These are phyloP conservation scores for Endocarpon pusillum DNA, from an alignment of 495 filamentous ascomycete genomes.

Conservation along the genomic window DNA sequence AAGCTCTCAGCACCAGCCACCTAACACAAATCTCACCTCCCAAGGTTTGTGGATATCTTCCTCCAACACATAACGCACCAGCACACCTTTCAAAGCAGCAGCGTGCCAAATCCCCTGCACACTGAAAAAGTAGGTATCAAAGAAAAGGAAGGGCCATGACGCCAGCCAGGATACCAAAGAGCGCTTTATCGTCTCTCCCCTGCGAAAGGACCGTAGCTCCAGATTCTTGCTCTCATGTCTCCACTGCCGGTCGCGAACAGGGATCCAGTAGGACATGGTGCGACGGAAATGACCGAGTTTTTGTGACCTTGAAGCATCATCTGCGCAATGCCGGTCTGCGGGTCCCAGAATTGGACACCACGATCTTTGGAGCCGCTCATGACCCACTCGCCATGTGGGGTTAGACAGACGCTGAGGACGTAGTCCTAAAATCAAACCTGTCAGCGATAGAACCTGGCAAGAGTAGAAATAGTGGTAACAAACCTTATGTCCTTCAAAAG, in stretches of 20 bases:
- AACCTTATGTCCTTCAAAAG: slow-evolving; percentile 84
- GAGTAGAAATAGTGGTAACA: slow-evolving; percentile 16
- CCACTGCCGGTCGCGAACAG: slow-evolving; percentile 79
- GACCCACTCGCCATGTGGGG: slow-evolving; percentile 76
- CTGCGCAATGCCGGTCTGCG: slow-evolving; percentile 68
- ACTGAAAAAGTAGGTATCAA: too few species aligned
- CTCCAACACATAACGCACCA: too few species aligned
- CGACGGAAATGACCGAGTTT: slow-evolving; percentile 83
- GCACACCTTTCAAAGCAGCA: too few species aligned
- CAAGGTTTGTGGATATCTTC: too few species aligned
- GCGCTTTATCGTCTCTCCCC: too few species aligned
- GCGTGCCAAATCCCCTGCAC: too few species aligned
- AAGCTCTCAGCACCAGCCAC: too few species aligned
- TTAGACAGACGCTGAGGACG: slow-evolving; percentile 74
- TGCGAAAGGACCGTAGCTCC: too few species aligned
- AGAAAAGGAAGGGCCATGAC: too few species aligned
- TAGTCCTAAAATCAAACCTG: slow-evolving; percentile 46
- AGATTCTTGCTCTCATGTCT: slow-evolving; percentile 82
- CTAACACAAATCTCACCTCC: too few species aligned
- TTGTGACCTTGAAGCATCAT: slow-evolving; percentile 90
- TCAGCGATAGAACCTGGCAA: slow-evolving; percentile 5
- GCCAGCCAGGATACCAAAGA: too few species aligned
- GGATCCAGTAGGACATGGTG: slow-evolving; percentile 62
- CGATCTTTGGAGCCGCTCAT: slow-evolving; percentile 83
- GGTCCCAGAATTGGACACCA: slow-evolving; percentile 88